A percentile compares a stretch with the other conserved stretches of the same genome.
Evolutionary conservation across 2,329 filamentous ascomycete species (phyloP).

Genomic region (Nigrospora oryzae): DNA sequence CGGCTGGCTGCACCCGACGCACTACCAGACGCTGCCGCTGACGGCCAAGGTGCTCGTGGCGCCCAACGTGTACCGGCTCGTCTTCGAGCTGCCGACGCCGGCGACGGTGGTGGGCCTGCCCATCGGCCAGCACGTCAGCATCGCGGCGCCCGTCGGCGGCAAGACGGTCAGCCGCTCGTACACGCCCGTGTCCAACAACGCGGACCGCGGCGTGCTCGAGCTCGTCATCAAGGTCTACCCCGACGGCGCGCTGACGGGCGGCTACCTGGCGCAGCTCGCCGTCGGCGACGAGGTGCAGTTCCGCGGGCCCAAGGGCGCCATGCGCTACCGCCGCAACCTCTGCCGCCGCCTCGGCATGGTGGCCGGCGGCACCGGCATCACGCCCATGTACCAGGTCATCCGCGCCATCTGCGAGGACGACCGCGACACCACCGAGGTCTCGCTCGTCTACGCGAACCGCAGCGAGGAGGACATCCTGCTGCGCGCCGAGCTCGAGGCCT

Average conservation of each 20-base stretch:
- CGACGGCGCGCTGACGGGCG: conserved; percentile 38
- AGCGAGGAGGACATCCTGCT: conserved; percentile 52
- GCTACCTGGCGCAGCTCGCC: conserved; percentile 36
- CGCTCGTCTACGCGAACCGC: conserved; percentile 51
- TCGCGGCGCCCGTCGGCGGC: conserved; percentile 37
- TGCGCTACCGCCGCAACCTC: conserved; percentile 37
- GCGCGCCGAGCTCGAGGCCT: conserved; percentile 43
- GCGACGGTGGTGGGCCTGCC: conserved; percentile 42
- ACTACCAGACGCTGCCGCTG: conserved; percentile 38
- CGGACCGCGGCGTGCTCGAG: conserved; percentile 37
- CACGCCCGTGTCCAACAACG: conserved; percentile 43
- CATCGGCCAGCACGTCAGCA: conserved; percentile 47
- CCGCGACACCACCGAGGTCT: conserved; percentile 47
- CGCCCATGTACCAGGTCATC: conserved; percentile 54
- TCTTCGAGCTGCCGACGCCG: conserved; percentile 36
- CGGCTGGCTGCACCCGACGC: conserved; percentile 41
- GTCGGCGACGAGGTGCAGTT: conserved; percentile 41
- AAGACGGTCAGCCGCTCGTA: conserved; percentile 41
- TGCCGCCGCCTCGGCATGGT: conserved; percentile 44
- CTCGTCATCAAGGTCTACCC: conserved; percentile 44
- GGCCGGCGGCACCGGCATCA: conserved; percentile 42
- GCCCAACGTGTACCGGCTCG: conserved; percentile 35
- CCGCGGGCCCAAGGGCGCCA: conserved; percentile 48
- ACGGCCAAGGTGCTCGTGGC: conserved; percentile 27
- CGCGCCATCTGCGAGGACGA: conserved; percentile 54